Conservation (phyloP, 495 filamentous ascomycete genomes). For the Hyaloscypha finlandica region DNA sequence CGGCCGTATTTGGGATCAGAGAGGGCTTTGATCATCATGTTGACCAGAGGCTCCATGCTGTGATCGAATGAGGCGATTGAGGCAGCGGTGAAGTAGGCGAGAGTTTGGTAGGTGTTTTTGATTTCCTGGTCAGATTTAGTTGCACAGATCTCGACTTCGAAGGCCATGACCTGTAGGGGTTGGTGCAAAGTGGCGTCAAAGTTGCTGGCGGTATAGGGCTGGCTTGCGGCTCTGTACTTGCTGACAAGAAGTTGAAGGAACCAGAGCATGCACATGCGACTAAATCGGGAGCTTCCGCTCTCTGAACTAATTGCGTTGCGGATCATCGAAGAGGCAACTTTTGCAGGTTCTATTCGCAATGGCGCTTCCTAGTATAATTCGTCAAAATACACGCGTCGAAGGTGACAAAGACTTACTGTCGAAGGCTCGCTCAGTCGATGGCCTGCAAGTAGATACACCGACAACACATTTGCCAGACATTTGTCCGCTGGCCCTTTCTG, state of each 20-base stretch:
- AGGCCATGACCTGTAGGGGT: neutral
- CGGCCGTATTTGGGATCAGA: constrained; percentile 27
- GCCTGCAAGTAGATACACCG: constrained; percentile 27
- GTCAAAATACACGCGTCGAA: neutral
- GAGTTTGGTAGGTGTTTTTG: constrained; percentile 17
- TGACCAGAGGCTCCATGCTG: constrained; percentile 4
- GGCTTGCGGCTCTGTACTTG: constrained; percentile 21
- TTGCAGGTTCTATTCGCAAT: constrained; percentile 10
- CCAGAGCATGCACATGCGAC: constrained; percentile 18
- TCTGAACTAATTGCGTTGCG: constrained; percentile 15
- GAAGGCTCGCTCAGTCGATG: constrained; percentile 10
- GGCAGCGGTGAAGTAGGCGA: constrained; percentile 26
- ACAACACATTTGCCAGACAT: constrained; percentile 17
- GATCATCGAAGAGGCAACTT: constrained; percentile 21
- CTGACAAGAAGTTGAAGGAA: constrained; percentile 29
- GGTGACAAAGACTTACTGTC: neutral
- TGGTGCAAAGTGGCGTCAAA: neutral
- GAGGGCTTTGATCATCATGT: constrained; percentile 23
- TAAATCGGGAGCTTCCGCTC: neutral
- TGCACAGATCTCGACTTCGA: neutral
- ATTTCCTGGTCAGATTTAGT: neutral
- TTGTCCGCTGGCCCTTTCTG: constrained; percentile 12
- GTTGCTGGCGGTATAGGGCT: neutral
- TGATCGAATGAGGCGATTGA: constrained; percentile 5
- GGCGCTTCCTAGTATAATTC: neutral